Conservation (phyloP, 73 alveolate species). For the Paraurostyla sp. region DNA sequence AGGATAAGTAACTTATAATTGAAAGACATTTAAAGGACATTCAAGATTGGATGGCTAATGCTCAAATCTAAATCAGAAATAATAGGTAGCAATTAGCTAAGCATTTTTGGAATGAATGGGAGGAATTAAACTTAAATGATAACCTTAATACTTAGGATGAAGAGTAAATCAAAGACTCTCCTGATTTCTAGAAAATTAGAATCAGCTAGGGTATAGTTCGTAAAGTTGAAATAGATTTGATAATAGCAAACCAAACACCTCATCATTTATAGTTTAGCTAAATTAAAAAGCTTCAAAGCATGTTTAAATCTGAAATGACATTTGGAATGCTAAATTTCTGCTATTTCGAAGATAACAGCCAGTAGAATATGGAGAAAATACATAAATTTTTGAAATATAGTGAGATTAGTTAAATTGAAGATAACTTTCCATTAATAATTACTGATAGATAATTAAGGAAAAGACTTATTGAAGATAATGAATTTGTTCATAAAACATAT, state of each 20-base stretch:
- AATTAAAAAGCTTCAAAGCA: neutral
- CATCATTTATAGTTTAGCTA: neutral
- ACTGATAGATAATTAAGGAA: neutral
- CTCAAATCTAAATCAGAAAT: neutral
- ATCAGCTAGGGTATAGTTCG: constrained; percentile 31
- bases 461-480: neutral
- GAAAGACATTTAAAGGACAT: constrained; percentile 46
- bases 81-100: neutral
- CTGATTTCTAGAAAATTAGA: constrained; percentile 17
- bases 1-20: constrained; percentile 22
- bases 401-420: constrained; percentile 9
- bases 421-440: constrained; percentile 5
- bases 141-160: neutral
- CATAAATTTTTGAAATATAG: neutral
- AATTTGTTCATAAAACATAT: neutral
- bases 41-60: constrained; percentile 52
- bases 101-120: constrained; percentile 28
- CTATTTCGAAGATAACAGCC: neutral
- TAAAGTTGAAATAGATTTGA: constrained; percentile 9
- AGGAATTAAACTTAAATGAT: neutral
- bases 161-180: neutral
- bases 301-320: too few species aligned
- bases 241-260: neutral
- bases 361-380: neutral
- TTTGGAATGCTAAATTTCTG: constrained; percentile 32